Base-by-base conservation (phyloP, 1,284 basidiomycete species). In the Bjerkandera adusta region DNA sequence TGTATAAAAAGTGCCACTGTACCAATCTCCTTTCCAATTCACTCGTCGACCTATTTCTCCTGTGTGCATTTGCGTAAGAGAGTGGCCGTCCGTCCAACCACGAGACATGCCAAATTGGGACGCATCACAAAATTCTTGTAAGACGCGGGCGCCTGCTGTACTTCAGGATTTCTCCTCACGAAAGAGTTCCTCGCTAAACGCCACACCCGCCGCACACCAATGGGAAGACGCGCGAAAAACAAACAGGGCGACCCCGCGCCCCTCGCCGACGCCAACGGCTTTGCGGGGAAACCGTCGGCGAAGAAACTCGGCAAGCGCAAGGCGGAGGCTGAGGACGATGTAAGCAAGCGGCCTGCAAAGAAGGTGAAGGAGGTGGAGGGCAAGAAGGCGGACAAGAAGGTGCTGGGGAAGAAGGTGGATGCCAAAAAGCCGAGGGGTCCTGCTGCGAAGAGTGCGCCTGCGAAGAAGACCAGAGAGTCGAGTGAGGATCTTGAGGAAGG, bases 181-280 rank as follows among this genome's bases (percentile, higher is more conserved):
- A 18, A 22, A 18, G 15, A 24, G 6, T 21, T 25, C 15, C 22
- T 22, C 22, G 5, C 22, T 12, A n/a, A n/a, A n/a, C n/a, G n/a
- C n/a, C n/a, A 30, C 36, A 38, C 27, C 4, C 40, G 5, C 27
- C 26, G n/a, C 4, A 29, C 15, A 37, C 57, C 34, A n/a, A 93
- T 96, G 92, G 94, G 94, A 60, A 81, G 92, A 64, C 84, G 92
- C 59, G 83, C 92, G 56, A 92, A 89, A 70, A 88, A 89, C 70
- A 97, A 97, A 74, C 94, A 97, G 69, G 79, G 75, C 0, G 73
- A 83, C 4, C 92, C 92, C 2, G 71, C 70, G 49, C 82, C 91
- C 33, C 61, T 93, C 16, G 58, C 49, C 11, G 71, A 79, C 18
- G 54, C 61, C 1, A 68, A 65, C 10, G 58, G 61, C 7, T 55